Percentiles rank a stretch among this genome's conserved stretches.
phyloP scores from a whole-genome alignment of 805 yeast genomes.

The Candida glaebosa region DNA sequence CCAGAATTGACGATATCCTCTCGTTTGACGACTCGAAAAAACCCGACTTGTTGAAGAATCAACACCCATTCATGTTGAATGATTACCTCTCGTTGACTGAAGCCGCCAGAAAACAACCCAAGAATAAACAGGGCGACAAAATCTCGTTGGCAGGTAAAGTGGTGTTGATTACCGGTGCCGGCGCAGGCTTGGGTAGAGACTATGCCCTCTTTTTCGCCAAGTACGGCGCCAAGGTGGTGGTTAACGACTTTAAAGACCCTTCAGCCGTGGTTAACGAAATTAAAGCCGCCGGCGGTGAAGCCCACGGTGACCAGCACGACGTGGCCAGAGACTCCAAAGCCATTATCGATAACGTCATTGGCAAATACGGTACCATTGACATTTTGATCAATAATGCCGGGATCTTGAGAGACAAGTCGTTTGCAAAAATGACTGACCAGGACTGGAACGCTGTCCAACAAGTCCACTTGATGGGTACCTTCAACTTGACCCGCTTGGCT shows the following conservation, averaged over 20 bases:
- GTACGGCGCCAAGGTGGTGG: conserved; percentile 93
- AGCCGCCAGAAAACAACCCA: conserved; percentile 47
- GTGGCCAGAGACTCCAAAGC: conserved; percentile 72
- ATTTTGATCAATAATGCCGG: conserved; percentile 92
- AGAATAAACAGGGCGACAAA: conserved; percentile 40
- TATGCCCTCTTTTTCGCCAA: conserved; percentile 83
- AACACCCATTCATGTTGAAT: conserved; percentile 69
- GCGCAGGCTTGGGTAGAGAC: conserved; percentile 89
- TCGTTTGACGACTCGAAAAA: conserved; percentile 59
- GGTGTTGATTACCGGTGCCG: conserved; percentile 92
- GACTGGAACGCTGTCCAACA: conserved; percentile 81
- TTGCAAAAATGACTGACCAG: conserved; percentile 74
- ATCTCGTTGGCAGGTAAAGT: conserved; percentile 77
- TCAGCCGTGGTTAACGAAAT: conserved; percentile 72
- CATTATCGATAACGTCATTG: conserved; percentile 74
- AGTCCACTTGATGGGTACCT: conserved; percentile 83
- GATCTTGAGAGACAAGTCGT: conserved; percentile 84
- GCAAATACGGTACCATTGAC: conserved; percentile 78
- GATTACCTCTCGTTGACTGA: conserved; percentile 64
- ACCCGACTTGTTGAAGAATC: conserved; percentile 45
- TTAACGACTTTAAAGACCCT: conserved; percentile 84
- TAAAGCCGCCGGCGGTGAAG: conserved; percentile 66
- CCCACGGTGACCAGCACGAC: conserved; percentile 80
- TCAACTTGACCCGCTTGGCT: conserved; percentile 76
- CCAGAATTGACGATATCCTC: conserved; percentile 58